Evolutionary conservation across 164 flowering plant species (phyloP).

Genomic region (Annona cherimola): DNA sequence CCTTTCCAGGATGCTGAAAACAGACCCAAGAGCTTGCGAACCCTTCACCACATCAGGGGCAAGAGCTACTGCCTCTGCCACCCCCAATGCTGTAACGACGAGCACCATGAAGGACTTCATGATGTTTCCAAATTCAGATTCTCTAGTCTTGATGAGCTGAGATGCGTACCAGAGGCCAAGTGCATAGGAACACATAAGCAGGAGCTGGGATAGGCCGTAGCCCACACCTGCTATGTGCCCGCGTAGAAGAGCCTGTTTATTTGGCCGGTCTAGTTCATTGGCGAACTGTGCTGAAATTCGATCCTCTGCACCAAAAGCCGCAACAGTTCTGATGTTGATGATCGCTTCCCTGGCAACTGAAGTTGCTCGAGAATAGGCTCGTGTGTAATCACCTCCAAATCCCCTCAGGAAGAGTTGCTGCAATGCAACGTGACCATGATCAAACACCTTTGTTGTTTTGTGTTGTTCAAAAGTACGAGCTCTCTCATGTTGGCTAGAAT

Average conservation of each 20-base stretch:
- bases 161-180: constrained; percentile 81
- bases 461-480: neutral
- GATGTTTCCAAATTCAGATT: constrained; percentile 52
- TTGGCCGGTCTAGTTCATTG: constrained; percentile 38
- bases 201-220: constrained; percentile 58
- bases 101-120: constrained; percentile 70
- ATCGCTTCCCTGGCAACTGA: constrained; percentile 74
- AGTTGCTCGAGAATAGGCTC: constrained; percentile 48
- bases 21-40: constrained; percentile 58
- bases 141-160: constrained; percentile 35
- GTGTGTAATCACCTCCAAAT: constrained; percentile 62
- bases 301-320: constrained; percentile 73
- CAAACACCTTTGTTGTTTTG: neutral
- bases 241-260: constrained; percentile 42
- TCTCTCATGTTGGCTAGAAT: no score
- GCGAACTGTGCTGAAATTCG: constrained; percentile 37
- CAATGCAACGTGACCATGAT: constrained; percentile 1
- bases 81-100: constrained; percentile 51
- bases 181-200: constrained; percentile 59
- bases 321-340: constrained; percentile 63
- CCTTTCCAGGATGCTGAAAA: constrained; percentile 52
- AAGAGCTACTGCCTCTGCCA: constrained; percentile 73
- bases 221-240: constrained; percentile 75
- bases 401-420: constrained; percentile 77
- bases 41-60: constrained; percentile 65